Conservation (phyloP, 345 rosid species). For the Melaleuca alternifolia region DNA sequence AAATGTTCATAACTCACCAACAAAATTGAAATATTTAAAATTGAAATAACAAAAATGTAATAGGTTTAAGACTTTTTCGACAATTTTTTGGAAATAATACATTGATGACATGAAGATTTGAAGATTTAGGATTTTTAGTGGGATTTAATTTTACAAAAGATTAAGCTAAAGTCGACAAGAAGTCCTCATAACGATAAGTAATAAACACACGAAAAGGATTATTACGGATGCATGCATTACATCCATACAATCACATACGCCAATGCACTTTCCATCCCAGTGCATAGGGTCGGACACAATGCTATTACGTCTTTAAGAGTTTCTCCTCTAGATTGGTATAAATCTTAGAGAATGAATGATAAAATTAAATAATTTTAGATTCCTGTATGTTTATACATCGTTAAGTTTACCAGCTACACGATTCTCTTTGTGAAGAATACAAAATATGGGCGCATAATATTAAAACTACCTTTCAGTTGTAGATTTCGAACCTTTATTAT, state of each 20-base stretch:
- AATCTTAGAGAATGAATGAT: not conserved
- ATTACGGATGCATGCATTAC: not conserved
- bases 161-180: not conserved
- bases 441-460: not conserved
- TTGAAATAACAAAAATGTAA: no score
- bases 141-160: not conserved
- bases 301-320: no score
- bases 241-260: not conserved
- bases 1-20: no score
- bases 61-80: no score
- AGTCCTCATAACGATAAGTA: not conserved
- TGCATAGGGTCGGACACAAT: not conserved
- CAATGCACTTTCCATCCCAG: not conserved
- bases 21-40: no score
- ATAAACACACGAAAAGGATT: not conserved
- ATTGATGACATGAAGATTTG: no score
- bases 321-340: no score
- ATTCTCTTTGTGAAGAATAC: not conserved
- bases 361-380: not conserved
- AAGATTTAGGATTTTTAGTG: no score
- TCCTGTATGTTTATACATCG: not conserved
- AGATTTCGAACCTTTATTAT: not conserved
- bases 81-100: no score
- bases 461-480: not conserved
- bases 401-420: not conserved